These are phyloP conservation scores for Aureobasidium uvarum DNA, from an alignment of 2,329 filamentous ascomycete species.

Conservation along the genomic window DNA sequence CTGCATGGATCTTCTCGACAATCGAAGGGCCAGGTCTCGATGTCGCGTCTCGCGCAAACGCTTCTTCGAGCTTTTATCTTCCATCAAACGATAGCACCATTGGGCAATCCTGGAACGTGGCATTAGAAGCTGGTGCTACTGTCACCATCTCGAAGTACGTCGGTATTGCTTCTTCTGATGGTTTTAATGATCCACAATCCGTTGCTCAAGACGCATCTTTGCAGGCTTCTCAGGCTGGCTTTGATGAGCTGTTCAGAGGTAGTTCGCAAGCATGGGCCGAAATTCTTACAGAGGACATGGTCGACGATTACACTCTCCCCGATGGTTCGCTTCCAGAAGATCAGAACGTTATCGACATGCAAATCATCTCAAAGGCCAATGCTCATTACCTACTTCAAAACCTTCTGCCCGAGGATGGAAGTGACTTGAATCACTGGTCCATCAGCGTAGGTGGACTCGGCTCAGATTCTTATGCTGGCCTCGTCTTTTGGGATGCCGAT, in stretches of 20 bases:
- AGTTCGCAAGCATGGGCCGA: constrained; percentile 62
- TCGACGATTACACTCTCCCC: constrained; percentile 62
- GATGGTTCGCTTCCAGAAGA: constrained; percentile 58
- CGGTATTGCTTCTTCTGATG: constrained; percentile 66
- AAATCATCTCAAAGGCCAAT: constrained; percentile 56
- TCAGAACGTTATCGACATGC: constrained; percentile 55
- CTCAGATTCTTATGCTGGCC: constrained; percentile 65
- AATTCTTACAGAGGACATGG: constrained; percentile 59
- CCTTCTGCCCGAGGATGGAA: constrained; percentile 50
- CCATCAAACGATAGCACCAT: constrained; percentile 62
- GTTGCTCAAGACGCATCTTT: constrained; percentile 57
- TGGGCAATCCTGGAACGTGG: constrained; percentile 58
- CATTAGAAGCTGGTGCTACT: constrained; percentile 53
- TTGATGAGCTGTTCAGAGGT: constrained; percentile 52
- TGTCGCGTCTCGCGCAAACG: constrained; percentile 42
- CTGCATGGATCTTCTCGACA: constrained; percentile 59
- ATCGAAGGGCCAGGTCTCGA: constrained; percentile 48
- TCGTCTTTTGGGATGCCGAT: constrained; percentile 66
- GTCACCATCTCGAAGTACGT: constrained; percentile 64
- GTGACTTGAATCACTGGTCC: constrained; percentile 55
- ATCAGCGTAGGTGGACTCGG: constrained; percentile 66
- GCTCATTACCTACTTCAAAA: constrained; percentile 59
- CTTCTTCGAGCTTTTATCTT: constrained; percentile 51
- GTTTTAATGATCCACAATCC: constrained; percentile 57
- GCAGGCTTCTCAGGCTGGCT: constrained; percentile 54